Evolutionary conservation across 176 grass and related monocot species (phyloP).

Genomic region (Echinochloa phyllopogon): DNA sequence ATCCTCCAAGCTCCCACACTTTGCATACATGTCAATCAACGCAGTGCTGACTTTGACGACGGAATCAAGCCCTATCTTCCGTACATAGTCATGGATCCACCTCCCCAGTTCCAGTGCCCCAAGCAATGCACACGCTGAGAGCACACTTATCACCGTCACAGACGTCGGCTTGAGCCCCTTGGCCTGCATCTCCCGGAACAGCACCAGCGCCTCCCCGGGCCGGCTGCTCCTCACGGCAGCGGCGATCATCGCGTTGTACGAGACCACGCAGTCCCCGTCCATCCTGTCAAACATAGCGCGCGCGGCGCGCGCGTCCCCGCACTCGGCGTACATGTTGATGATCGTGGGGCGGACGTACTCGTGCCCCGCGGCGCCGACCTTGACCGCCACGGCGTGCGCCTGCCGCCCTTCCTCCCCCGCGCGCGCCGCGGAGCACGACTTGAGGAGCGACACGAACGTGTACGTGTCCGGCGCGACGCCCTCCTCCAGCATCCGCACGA

Average conservation of each 20-base stretch:
- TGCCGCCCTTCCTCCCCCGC: slow-evolving; percentile 54
- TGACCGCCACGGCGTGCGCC: slow-evolving; percentile 53
- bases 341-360: slow-evolving; percentile 66
- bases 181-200: slow-evolving; percentile 74
- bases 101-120: slow-evolving; percentile 66
- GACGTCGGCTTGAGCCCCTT: slow-evolving; percentile 59
- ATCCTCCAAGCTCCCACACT: slow-evolving; percentile 80
- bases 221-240: slow-evolving; percentile 56
- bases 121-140: slow-evolving; percentile 53
- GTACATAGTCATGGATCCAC: slow-evolving; percentile 72
- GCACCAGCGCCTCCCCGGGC: slow-evolving; percentile 63
- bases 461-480: slow-evolving; percentile 65
- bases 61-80: slow-evolving; percentile 57
- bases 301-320: slow-evolving; percentile 47
- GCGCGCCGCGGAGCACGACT: slow-evolving; percentile 53
- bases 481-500: slow-evolving; percentile 58
- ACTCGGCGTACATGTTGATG: slow-evolving; percentile 72
- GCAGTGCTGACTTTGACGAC: slow-evolving; percentile 69
- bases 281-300: slow-evolving; percentile 45
- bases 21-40: slow-evolving; percentile 80
- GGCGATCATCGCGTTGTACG: slow-evolving; percentile 80
- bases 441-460: slow-evolving; percentile 65
- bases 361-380: slow-evolving; percentile 59
- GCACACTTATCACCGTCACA: slow-evolving; percentile 60
- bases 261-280: slow-evolving; percentile 60